A percentile compares a stretch with the other conserved stretches of the same genome.
These are phyloP conservation scores for Brassica juncea DNA, from an alignment of 345 rosid species.

Conservation along the genomic window DNA sequence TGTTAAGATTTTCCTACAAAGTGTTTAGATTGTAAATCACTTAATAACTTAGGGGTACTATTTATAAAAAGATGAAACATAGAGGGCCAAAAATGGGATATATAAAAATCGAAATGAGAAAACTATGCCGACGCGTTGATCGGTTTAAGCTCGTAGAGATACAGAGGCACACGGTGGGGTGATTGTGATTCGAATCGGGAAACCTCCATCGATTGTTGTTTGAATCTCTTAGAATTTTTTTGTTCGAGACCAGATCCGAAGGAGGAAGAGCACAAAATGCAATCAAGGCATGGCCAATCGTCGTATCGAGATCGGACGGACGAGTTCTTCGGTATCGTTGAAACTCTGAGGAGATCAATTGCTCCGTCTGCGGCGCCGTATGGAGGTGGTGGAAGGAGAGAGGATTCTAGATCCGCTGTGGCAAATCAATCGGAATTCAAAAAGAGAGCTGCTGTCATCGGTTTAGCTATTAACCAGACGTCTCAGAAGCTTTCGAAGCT, in stretches of 20 bases:
- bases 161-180: slow-evolving; percentile 10
- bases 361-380: slow-evolving; percentile 43
- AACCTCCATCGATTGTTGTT: not conserved
- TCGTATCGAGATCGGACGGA: slow-evolving; percentile 74
- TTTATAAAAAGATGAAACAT: too few relatives aligned
- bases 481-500: slow-evolving; percentile 81
- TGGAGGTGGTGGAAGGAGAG: slow-evolving; percentile 36
- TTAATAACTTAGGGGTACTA: not conserved
- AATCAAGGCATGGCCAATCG: slow-evolving; percentile 50
- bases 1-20: too few relatives aligned
- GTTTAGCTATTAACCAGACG: slow-evolving; percentile 71
- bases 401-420: slow-evolving; percentile 51
- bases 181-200: slow-evolving; percentile 7
- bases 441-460: slow-evolving; percentile 59
- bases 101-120: slow-evolving; percentile 18
- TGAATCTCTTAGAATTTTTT: not conserved
- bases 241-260: slow-evolving; percentile 34
- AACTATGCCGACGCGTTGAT: slow-evolving; percentile 26
- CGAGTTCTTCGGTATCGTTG: slow-evolving; percentile 60
- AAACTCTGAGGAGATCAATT: slow-evolving; percentile 52
- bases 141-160: slow-evolving; percentile 23
- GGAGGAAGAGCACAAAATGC: slow-evolving; percentile 30
- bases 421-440: slow-evolving; percentile 67
- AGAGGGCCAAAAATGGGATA: slow-evolving; percentile 16
- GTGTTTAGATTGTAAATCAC: not conserved